Conservation (phyloP, 495 filamentous ascomycete species). For the Penicillium ochrochloron region DNA sequence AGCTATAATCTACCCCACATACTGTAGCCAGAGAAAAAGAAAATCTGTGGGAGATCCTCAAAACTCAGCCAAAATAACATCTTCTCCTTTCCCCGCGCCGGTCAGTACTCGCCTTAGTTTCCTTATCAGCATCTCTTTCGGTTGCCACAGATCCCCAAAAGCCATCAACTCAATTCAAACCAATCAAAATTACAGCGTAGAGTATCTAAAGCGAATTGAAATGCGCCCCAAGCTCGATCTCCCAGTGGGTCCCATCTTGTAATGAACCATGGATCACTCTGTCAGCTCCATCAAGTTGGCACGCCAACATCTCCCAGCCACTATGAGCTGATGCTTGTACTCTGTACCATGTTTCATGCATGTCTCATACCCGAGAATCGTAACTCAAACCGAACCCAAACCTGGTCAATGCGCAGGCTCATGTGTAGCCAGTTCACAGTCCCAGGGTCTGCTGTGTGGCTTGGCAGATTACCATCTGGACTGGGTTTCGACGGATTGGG, state of each 20-base stretch:
- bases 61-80: too few species aligned
- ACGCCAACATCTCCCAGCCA: conserved; percentile 12
- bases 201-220: not conserved
- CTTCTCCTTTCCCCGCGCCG: too few species aligned
- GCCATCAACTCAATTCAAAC: conserved; percentile 3
- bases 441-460: not conserved
- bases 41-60: too few species aligned
- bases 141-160: not conserved
- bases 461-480: conserved; percentile 4
- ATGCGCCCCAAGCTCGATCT: not conserved
- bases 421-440: conserved; percentile 17
- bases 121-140: not conserved
- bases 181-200: not conserved
- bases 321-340: not conserved
- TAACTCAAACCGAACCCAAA: not conserved
- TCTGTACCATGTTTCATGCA: conserved; percentile 3
- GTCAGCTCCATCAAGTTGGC: conserved; percentile 1
- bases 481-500: conserved; percentile 2
- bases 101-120: too few species aligned
- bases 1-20: too few species aligned
- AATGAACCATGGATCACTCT: conserved; percentile 7
- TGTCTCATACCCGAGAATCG: not conserved
- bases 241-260: conserved; percentile 9
- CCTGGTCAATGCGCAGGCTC: not conserved
- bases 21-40: too few species aligned